Percentiles rank a stretch among this genome's conserved stretches.
phyloP scores from a whole-genome alignment of 371 early-diverging fungal species.

The Blakeslea trispora region DNA sequence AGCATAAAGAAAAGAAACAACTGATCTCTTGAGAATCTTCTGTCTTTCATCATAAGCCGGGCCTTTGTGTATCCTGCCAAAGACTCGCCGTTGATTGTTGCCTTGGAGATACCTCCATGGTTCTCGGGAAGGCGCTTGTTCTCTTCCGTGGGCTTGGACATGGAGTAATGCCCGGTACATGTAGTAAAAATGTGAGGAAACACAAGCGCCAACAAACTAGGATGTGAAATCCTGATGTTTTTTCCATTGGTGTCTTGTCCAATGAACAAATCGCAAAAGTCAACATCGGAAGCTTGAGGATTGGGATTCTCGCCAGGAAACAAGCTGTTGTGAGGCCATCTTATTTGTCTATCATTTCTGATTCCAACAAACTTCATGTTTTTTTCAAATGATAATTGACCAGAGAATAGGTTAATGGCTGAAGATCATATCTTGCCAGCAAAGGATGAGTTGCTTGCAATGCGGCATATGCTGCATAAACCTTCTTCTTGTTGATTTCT shows the following conservation, averaged over 20 bases:
- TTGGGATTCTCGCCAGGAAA: too few species aligned
- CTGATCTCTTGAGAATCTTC: too few species aligned
- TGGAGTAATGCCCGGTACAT: slow-evolving; percentile 7
- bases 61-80: too few species aligned
- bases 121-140: not conserved
- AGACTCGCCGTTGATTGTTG: not conserved
- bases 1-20: too few species aligned
- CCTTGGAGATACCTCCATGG: not conserved
- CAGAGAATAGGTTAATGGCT: slow-evolving; percentile 1
- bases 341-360: too few species aligned
- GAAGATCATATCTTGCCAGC: not conserved
- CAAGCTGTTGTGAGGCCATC: too few species aligned
- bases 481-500: not conserved
- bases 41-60: too few species aligned
- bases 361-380: too few species aligned
- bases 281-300: not conserved
- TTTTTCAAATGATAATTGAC: too few species aligned
- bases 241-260: not conserved
- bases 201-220: too few species aligned
- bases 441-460: not conserved
- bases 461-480: not conserved
- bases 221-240: not conserved
- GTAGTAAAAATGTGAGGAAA: not conserved
- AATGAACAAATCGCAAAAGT: not conserved
- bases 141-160: slow-evolving; percentile 1